phyloP scores from a whole-genome alignment of 176 grass and related monocot species.

The Ensete ventricosum region DNA sequence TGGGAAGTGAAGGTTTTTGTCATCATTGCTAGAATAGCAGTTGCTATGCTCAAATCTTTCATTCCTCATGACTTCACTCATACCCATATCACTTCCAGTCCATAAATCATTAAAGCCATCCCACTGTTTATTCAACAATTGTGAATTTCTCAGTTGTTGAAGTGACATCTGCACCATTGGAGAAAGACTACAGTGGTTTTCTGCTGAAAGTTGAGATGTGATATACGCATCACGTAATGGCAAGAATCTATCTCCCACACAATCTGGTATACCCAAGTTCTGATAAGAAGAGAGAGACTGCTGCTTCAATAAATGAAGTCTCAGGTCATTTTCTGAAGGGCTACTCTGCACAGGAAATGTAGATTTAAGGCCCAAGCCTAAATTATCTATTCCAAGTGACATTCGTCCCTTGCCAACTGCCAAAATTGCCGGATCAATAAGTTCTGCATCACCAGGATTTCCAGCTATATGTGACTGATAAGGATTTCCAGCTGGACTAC shows the following conservation, averaged over 20 bases:
- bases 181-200: constrained; percentile 46
- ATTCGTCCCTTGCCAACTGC: constrained; percentile 80
- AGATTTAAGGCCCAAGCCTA: constrained; percentile 41
- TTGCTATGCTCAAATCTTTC: constrained; percentile 28
- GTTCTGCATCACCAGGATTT: constrained; percentile 61
- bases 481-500: constrained; percentile 36
- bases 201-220: constrained; percentile 41
- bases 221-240: constrained; percentile 56
- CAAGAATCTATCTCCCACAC: constrained; percentile 39
- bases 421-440: constrained; percentile 86
- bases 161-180: constrained; percentile 34
- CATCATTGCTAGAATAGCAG: constrained; percentile 51
- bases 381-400: constrained; percentile 42
- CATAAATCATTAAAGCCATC: constrained; percentile 67
- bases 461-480: constrained; percentile 41
- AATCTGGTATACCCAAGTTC: constrained; percentile 43
- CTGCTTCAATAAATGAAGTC: constrained; percentile 58
- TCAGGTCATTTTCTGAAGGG: constrained; percentile 53
- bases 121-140: constrained; percentile 54
- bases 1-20: constrained; percentile 42
- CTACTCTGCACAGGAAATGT: constrained; percentile 39
- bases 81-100: constrained; percentile 34
- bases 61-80: constrained; percentile 47
- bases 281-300: constrained; percentile 52
- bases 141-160: constrained; percentile 45